Evolutionary conservation across 2,329 filamentous ascomycete genomes (phyloP).

Genomic region (Triangularia setosa): DNA sequence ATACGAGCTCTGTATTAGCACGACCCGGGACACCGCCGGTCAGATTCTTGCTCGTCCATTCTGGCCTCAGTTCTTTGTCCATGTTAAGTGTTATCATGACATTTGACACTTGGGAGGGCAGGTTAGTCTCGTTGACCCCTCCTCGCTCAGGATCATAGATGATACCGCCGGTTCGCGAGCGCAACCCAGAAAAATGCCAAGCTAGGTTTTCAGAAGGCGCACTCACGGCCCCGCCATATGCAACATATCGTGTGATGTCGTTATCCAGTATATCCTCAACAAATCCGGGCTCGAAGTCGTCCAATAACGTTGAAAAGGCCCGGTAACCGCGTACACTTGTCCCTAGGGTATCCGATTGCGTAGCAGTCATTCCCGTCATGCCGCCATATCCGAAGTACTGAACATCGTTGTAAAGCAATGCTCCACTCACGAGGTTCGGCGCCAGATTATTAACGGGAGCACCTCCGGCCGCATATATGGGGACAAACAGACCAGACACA

Average conservation of each 20-base stretch:
- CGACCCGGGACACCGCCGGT: conserved; percentile 48
- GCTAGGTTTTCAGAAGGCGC: conserved; percentile 67
- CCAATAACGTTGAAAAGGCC: conserved; percentile 35
- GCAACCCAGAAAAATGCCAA: conserved; percentile 67
- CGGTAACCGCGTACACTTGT: conserved; percentile 50
- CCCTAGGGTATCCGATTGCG: conserved; percentile 36
- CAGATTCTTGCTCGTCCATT: conserved; percentile 56
- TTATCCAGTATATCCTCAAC: conserved; percentile 37
- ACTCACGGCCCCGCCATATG: conserved; percentile 60
- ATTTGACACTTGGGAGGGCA: conserved; percentile 47
- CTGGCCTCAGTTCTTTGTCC: conserved; percentile 43
- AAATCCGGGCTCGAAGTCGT: conserved; percentile 43
- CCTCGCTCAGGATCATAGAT: conserved; percentile 38
- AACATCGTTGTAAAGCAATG: conserved; percentile 60
- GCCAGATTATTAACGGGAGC: conserved; percentile 46
- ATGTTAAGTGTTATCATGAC: conserved; percentile 61
- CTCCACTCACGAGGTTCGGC: conserved; percentile 59
- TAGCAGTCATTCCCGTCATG: conserved; percentile 35
- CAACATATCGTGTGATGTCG: conserved; percentile 56
- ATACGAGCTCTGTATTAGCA: conserved; percentile 63
- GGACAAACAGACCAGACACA: conserved; percentile 47
- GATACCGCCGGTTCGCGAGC: conserved; percentile 44
- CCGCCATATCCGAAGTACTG: conserved; percentile 65
- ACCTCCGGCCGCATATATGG: conserved; percentile 45
- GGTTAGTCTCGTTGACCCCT: conserved; percentile 31